Evolutionary conservation across 371 early-diverging fungal genomes (phyloP).

Genomic region (Cokeromyces recurvatus): DNA sequence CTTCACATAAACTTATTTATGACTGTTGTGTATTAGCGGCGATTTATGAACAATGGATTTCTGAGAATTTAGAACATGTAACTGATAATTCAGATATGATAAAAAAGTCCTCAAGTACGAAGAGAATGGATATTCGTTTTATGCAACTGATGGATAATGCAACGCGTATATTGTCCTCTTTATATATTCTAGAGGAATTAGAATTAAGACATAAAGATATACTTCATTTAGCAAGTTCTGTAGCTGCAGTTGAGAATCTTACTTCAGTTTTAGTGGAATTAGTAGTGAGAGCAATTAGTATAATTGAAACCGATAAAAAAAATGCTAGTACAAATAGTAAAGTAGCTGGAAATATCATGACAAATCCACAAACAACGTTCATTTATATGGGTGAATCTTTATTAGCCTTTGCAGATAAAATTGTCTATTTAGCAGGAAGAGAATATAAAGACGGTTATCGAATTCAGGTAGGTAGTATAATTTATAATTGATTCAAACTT

Average conservation of each 20-base stretch:
- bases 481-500: too few relatives aligned
- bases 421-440: constrained; percentile 35
- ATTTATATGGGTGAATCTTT: constrained; percentile 36
- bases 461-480: constrained; percentile 26
- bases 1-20: constrained; percentile 21
- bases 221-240: background rate
- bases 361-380: constrained; percentile 24
- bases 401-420: constrained; percentile 29
- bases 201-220: constrained; percentile 1
- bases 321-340: background rate
- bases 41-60: constrained; percentile 35
- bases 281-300: constrained; percentile 29
- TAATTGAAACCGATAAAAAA: constrained; percentile 29
- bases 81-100: constrained; percentile 9
- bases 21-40: constrained; percentile 27
- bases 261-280: constrained; percentile 32
- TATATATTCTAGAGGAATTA: constrained; percentile 24
- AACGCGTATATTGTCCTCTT: constrained; percentile 20
- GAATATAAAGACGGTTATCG: constrained; percentile 24
- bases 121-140: constrained; percentile 31
- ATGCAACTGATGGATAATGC: constrained; percentile 42
- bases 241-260: constrained; percentile 22
- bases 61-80: constrained; percentile 28
- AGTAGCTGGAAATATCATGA: constrained; percentile 34
- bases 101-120: background rate